Base-by-base conservation (phyloP, 768 basidiomycete genomes). In the Amanita pallidorosea region DNA sequence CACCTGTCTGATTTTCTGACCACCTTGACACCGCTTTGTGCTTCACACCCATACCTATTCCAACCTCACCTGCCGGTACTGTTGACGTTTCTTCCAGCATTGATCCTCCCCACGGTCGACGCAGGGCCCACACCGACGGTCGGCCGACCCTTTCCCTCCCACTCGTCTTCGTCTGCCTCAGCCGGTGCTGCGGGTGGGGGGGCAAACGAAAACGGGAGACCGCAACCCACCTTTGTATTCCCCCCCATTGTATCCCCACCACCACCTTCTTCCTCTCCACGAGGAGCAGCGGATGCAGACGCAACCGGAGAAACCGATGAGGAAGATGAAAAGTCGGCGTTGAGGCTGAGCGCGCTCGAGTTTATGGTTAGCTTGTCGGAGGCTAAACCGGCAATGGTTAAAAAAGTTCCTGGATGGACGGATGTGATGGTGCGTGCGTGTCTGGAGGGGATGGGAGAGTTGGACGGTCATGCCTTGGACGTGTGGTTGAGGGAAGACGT, bases 301-400 rank as follows among this genome's bases (percentile, higher is more conserved):
- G 55, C 60, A 25, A 59, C 7, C 17, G 37, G 57, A 61, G 2
- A 69, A 61, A 5, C 60, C 20, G 12, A 73, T 15, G 76, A 74
- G 22, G 73, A 76, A 15, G 85, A 91, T 45, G 83, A 85, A 52
- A 74, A 78, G 49, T 76, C 81, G 36, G 81, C 83, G 17, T 72
- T 88, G 27, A 71, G 88, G 8, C 77, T 81, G 47, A 78, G 81
- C 0, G 85, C 88, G 7, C 67, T 92, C 8, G 91, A 94, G 64
- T 79, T 94, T 47, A 83, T 94, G 79, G 72, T 93, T 49, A 80
- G 77, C 11, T 64, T 95, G n/a, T 80, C 76, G 25, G 90, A 94
- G 64, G 77, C 86, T 2, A 72, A 75, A 33, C 81, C 88, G 0
- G 66, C 67, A 4, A 83, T 89, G 78, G 85, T 84, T 6, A 72